These are phyloP conservation scores for Flaveria bidentis DNA, from an alignment of 129 eudicot genomes.

Conservation along the genomic window DNA sequence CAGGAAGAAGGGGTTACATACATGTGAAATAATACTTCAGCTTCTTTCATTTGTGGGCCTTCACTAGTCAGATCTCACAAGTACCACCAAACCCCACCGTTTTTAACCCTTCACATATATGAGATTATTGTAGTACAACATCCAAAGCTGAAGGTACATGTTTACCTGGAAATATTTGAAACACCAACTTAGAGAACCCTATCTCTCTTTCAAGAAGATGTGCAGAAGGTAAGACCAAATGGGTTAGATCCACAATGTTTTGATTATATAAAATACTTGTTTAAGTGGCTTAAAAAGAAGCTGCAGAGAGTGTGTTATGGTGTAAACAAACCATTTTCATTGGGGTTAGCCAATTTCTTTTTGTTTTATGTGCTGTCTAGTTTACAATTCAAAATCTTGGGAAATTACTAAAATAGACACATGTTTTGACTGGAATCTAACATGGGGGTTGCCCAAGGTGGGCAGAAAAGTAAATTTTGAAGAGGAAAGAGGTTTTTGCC, in stretches of 20 bases:
- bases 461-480: slow-evolving; percentile 51
- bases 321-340: slow-evolving; percentile 39
- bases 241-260: slow-evolving; percentile 55
- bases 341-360: slow-evolving; percentile 59
- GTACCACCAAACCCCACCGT: slow-evolving; percentile 36
- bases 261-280: slow-evolving; percentile 41
- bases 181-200: slow-evolving; percentile 15
- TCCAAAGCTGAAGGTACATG: slow-evolving; percentile 36
- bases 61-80: slow-evolving; percentile 43
- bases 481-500: slow-evolving; percentile 36
- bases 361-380: slow-evolving; percentile 73
- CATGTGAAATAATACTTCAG: slow-evolving; percentile 58
- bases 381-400: slow-evolving; percentile 37
- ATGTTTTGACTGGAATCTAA: slow-evolving; percentile 41
- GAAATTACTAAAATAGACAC: slow-evolving; percentile 29
- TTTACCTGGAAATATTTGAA: slow-evolving; percentile 37
- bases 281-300: slow-evolving; percentile 54
- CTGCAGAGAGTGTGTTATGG: slow-evolving; percentile 54
- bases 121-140: slow-evolving; percentile 20
- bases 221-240: slow-evolving; percentile 43
- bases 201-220: slow-evolving; percentile 31
- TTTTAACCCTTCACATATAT: slow-evolving; percentile 11
- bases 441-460: slow-evolving; percentile 46
- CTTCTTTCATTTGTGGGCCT: slow-evolving; percentile 68
- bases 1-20: slow-evolving; percentile 34